These are phyloP conservation scores for Nakaseomyces kungkrabaensis DNA, from an alignment of 1,139 yeast genomes.

Conservation along the genomic window DNA sequence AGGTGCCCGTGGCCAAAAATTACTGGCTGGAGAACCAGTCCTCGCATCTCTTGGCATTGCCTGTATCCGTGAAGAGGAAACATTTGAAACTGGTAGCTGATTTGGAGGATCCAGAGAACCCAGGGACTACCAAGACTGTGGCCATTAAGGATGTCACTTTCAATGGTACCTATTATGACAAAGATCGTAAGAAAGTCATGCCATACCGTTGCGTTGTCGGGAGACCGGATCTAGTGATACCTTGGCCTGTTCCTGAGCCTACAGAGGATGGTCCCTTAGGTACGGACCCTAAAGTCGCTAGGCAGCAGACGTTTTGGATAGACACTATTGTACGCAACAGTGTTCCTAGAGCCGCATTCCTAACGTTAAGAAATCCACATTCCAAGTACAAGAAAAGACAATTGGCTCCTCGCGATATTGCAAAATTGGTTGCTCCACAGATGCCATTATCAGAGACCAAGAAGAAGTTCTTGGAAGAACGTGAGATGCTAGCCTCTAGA, in stretches of 20 bases:
- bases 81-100: slow-evolving; percentile 73
- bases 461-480: slow-evolving; percentile 43
- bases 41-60: slow-evolving; percentile 53
- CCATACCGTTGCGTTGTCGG: slow-evolving; percentile 73
- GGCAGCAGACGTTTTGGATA: slow-evolving; percentile 67
- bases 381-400: slow-evolving; percentile 45
- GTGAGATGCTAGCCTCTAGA: slow-evolving; percentile 39
- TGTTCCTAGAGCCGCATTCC: slow-evolving; percentile 56
- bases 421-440: slow-evolving; percentile 54
- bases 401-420: slow-evolving; percentile 52
- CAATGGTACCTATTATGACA: slow-evolving; percentile 63
- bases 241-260: slow-evolving; percentile 82
- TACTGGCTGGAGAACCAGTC: slow-evolving; percentile 68
- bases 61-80: slow-evolving; percentile 49
- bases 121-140: slow-evolving; percentile 42
- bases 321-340: slow-evolving; percentile 59
- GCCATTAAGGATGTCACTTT: slow-evolving; percentile 69
- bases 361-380: slow-evolving; percentile 62
- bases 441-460: slow-evolving; percentile 71
- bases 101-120: slow-evolving; percentile 43
- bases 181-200: slow-evolving; percentile 60
- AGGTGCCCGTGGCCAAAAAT: slow-evolving; percentile 52
- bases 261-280: slow-evolving; percentile 50
- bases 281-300: slow-evolving; percentile 51
- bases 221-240: slow-evolving; percentile 53